Evolutionary conservation across 2,329 filamentous ascomycete species (phyloP), one percentile per base, ranked within the genome.

Genomic region (Laburnicola sp.): DNA sequence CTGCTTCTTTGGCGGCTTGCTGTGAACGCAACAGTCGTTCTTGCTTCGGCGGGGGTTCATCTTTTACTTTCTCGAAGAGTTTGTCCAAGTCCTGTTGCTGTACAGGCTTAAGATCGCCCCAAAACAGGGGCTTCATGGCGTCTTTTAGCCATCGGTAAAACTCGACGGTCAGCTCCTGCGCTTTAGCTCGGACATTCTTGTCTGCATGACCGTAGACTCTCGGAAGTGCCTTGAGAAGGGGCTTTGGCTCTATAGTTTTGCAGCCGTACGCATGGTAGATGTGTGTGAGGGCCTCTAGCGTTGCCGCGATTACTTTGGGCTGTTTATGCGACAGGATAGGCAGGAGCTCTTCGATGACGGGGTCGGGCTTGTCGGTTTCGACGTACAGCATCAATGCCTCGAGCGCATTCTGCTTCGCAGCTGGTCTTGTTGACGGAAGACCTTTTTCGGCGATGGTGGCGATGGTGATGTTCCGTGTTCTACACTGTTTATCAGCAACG

Each of bases 61-160:
- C 83, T 71, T 96, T 97, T 68, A 97, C 83, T 63, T 90, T 91
- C 65, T 97, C 94, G 58, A 99, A 99, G 43, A 96, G 83, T 34
- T 92, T 89, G 68, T 99, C 95, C 50, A 99, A 77, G 68, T 99
- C 95, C 55, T 87, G 85, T 72, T 99, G 94, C 69, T 99, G 94
- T 0, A 96, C 93, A 0, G 93, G 88, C 72, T 99, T 99, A 54
- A 99, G 75, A 52, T 99, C 94, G 38, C 83, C 85, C 92, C 94
- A 99, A 72, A 99, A 97, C 74, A 97, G 87, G 32, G 93, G 91
- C 72, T 99, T 99, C 86, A 99, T 97, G 8, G 93, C 93, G 58
- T 99, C 94, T 60, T 93, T 88, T 30, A 99, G 80, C 94, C 95
- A 99, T 74, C 94, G 82, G 74, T 99, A 99, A 51, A 99, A 84